Evolutionary conservation across 805 yeast genomes (phyloP).

Genomic region (Myxozyma vanderwaltii): DNA sequence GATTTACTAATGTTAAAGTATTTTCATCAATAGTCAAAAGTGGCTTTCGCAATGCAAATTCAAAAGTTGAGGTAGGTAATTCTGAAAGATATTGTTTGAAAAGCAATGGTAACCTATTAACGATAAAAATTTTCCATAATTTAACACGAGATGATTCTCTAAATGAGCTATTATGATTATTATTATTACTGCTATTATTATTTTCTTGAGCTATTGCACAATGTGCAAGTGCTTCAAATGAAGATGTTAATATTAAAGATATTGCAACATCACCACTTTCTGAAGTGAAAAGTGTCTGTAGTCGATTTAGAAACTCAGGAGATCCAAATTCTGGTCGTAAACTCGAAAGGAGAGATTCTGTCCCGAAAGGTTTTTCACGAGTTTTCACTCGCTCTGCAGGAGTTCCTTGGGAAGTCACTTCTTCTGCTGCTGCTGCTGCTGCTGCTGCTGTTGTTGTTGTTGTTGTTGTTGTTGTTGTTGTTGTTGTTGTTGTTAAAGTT

Average conservation of each 20-base stretch:
- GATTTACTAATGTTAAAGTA: slow-evolving; percentile 20
- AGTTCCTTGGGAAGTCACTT: neutral
- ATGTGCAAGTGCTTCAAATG: slow-evolving; percentile 16
- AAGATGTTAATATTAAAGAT: slow-evolving; percentile 8
- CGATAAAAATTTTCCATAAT: slow-evolving; percentile 28
- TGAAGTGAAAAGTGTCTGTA: neutral
- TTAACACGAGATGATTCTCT: slow-evolving; percentile 1
- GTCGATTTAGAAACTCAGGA: neutral
- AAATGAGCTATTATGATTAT: too few species aligned
- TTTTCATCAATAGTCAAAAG: slow-evolving; percentile 23
- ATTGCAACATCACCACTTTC: slow-evolving; percentile 20
- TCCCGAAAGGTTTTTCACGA: slow-evolving; percentile 10
- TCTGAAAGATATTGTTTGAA: slow-evolving; percentile 5
- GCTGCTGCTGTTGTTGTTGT: too few species aligned
- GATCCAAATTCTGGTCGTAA: slow-evolving; percentile 21
- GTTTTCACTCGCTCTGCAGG: neutral
- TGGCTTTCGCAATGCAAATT: slow-evolving; percentile 24
- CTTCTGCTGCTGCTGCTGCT: too few species aligned
- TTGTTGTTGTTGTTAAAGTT: too few species aligned
- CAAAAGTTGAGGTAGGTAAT: slow-evolving; percentile 24
- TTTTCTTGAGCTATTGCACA: slow-evolving; percentile 22
- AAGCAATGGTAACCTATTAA: slow-evolving; percentile 20
- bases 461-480: too few species aligned
- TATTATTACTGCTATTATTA: neutral
- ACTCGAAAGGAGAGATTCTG: slow-evolving; percentile 14